Base-by-base conservation (phyloP, 2,329 filamentous ascomycete genomes). In the Dactylellina cionopaga region DNA sequence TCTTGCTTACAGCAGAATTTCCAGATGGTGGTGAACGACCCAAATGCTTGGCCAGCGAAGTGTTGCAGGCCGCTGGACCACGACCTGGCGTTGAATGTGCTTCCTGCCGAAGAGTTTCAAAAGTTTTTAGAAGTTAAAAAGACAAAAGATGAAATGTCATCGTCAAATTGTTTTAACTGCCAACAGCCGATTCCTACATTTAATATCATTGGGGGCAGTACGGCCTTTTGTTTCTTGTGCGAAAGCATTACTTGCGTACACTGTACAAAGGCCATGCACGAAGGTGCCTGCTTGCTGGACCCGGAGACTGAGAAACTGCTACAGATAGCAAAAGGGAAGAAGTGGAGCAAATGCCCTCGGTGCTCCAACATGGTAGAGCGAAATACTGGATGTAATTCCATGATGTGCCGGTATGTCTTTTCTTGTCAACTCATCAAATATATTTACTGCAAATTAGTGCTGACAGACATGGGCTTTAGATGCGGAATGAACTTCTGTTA, bases 331-430 rank as follows among this genome's bases (percentile, higher is more conserved):
- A 51, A 74, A 33, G 63, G 63, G 13, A 66, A 74, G 44, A 74
- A 62, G 33, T 74, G 69, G 69, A 66, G 63, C 47, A 68, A 68
- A 47, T 74, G 69, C 17, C 69, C 69, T 1, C 55, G 47, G 25
- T 74, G 69, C 49, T 66, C 60, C 1, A 74, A 74, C 24, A 74
- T 74, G 69, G 69, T 74, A 6, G 62, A 74, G 58, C 41, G 62
- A 33, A 74, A 66, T 47, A 62, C 62, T 3, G 69, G 69, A 1
- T 74, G 69, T 39, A 68, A 74, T 39, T 62, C 54, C 5, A 74
- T 74, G 33, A 54, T 68, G 54, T 74, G 68, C 17, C 59, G 68
- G 68, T 72, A 29, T 25, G 68, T 46, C 2, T 25, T 19, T 31
- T 29, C 31, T 19, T 13, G 17, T 5, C 15, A 15, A 15, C 27